Evolutionary conservation across 164 flowering plant genomes (phyloP), one percentile per base, ranked within the genome.

Genomic region (Berberis thunbergii): DNA sequence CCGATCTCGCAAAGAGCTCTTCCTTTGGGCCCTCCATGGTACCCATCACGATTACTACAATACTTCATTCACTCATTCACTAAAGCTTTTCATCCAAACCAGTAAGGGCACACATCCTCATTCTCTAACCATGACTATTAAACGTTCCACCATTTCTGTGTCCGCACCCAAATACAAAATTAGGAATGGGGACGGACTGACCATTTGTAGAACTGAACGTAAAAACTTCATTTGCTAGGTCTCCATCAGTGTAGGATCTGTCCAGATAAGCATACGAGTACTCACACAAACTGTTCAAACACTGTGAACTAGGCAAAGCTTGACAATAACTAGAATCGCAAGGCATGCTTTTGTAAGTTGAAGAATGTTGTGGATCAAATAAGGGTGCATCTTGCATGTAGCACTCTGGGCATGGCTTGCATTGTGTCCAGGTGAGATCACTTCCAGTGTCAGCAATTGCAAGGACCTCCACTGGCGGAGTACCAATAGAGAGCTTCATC

Each of bases 101-200:
- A 26, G 26, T 26, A 26, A 26, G 26, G 26, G 26, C 26, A 26
- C 26, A 0, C 26, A 26, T 3, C 96, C 91, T 0, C n/a, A n/a
- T n/a, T n/a, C n/a, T n/a, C n/a, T 82, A 66, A 0, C 52, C 73
- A 1, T 40, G n/a, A 0, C 44, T 46, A n/a, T 44, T 26, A 50
- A 82, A 88, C 0, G 66, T 63, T 0, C 87, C 92, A 0, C 1
- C 60, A 45, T 85, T 82, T 2, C 70, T 12, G 49, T 67, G 73
- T 1, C 86, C 90, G 10, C 92, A 88, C 0, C 96, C 92, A 44
- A 84, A 69, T 0, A 64, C 6, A 0, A 70, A 41, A 1, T 65
- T 65, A 0, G 69, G 75, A 3, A 84, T 5, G 0, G 60, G 0
- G 0, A 70, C 61, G 0, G 52, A 10, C 1, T 38, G 56, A 9